A percentile compares a stretch with the other conserved stretches of the same genome.
Conservation (phyloP, 2,329 filamentous ascomycete genomes). For the Cercospora sp. region DNA sequence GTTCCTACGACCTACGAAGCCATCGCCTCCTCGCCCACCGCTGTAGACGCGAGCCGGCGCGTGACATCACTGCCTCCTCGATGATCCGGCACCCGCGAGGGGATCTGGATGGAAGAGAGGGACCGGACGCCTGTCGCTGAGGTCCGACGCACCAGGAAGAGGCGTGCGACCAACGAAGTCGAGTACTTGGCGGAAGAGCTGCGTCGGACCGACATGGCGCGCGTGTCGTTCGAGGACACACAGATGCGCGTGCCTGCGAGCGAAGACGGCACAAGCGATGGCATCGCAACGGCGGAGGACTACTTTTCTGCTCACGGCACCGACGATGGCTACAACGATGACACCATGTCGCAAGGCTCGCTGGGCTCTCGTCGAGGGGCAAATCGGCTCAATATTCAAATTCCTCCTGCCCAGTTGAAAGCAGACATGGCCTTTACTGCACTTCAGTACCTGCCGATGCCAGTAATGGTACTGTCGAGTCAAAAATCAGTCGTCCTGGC, state of each 20-base stretch:
- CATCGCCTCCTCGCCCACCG: not conserved
- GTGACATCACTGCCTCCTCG: conserved; percentile 4
- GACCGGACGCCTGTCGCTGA: conserved; percentile 8
- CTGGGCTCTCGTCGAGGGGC: conserved; percentile 27
- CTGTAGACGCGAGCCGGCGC: not conserved
- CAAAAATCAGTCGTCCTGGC: conserved; percentile 70
- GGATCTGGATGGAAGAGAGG: conserved; percentile 10
- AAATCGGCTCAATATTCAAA: conserved; percentile 35
- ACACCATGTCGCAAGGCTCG: conserved; percentile 21
- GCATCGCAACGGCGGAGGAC: conserved; percentile 18
- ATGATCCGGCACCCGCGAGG: not conserved
- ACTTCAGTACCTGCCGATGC: conserved; percentile 72
- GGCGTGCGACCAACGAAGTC: conserved; percentile 12
- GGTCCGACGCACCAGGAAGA: not conserved
- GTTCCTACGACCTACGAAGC: not conserved
- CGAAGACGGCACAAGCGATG: conserved; percentile 3
- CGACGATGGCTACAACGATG: conserved; percentile 26
- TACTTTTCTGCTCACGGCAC: conserved; percentile 36
- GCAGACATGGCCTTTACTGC: conserved; percentile 60
- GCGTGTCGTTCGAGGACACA: conserved; percentile 12
- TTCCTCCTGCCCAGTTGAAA: conserved; percentile 36
- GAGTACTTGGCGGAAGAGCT: conserved; percentile 12
- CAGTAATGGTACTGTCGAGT: conserved; percentile 66
- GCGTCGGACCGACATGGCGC: conserved; percentile 10
- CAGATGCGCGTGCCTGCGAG: conserved; percentile 4